Base-by-base conservation (phyloP, 2,329 filamentous ascomycete genomes). In the Alternaria sp. region DNA sequence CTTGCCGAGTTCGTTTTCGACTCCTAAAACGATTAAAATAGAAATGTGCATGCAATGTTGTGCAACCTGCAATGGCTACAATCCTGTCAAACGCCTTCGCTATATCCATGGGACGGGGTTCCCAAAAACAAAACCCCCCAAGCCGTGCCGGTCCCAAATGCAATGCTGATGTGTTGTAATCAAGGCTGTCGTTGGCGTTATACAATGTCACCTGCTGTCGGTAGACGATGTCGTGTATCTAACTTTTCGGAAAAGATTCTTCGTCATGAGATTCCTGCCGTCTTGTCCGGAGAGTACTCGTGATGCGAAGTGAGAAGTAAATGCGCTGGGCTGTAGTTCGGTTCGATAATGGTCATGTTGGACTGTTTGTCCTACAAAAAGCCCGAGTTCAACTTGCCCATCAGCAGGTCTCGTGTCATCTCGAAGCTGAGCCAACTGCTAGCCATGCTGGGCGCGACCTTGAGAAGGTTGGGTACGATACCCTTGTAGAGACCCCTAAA, bases 371-470 rank as follows among this genome's bases (percentile, higher is more conserved):
- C 40, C 53, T 68, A 79, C 68, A 79, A 67, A 61, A 77, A 77
- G 9, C 63, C 65, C 10, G 67, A 68, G 41, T 72, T 70, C 60
- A 68, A 69, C 43, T 70, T 74, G 49, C 76, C 83, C 59, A 96
- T 83, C 41, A 98, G 82, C 75, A 96, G 91, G 80, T 99, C 95
- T 67, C 95, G 87, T 9, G 92, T 94, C 77, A 98, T 83, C 81
- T 99, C 95, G 77, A 97, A 99, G 79, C 94, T 97, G 63, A 98
- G 87, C 94, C 95, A 99, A 80, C 92, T 97, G 71, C 93, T 96
- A 16, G 95, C 95, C 94, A 99, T 99, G 78, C 94, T 98, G 4
- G 95, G 95, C 8, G 95, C 94, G 16, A 99, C 95, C 81, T 99
- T 99, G 63, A 99, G 86, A 22, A 99, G 84, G 74, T 99, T 99